Evolutionary conservation across 2,329 filamentous ascomycete species (phyloP), one percentile per base, ranked within the genome.

Genomic region (Calonectria hawksworthii): DNA sequence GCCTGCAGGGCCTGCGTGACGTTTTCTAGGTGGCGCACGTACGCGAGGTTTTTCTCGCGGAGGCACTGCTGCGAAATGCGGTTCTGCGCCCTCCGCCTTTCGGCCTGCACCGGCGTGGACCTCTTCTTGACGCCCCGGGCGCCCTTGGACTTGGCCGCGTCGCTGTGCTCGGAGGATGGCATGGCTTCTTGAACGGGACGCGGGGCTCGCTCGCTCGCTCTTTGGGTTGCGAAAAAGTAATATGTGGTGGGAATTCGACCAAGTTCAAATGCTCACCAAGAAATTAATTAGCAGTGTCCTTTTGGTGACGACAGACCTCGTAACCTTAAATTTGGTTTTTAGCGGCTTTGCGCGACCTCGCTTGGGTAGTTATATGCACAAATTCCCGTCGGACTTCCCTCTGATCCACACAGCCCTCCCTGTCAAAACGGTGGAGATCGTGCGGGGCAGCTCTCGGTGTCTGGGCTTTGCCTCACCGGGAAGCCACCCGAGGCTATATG

Each of bases 11-110:
- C 56, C 23, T 63, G 34, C 13, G 56, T 63, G 56, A 63, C 56
- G n/a, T 63, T 63, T 63, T 63, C 56, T 14, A 63, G 56, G 14
- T 63, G 56, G 14, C 56, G 56, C 56, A 63, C 56, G 36, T 63
- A 63, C 13, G 56, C 56, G 34, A 63, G 56, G 34, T 63, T 63
- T 41, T 63, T 63, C 56, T 63, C 56, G 56, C 56, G 56, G 56
- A 63, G 56, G 16, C 56, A 63, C 34, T 63, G 56, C 36, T 63
- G 56, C 36, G 56, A 63, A 5, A 63, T 63, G 56, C 56, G 56
- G 56, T 63, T 63, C 56, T 63, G 56, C 0, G 56, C 56, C 56
- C 56, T 41, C 14, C 56, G 56, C 7, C 56, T 36, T 8, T 63
- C 56, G 7, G 56, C 36, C 23, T 63, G 56, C 23, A 63, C 56